Evolutionary conservation across 805 yeast genomes (phyloP).

Genomic region (Saturnispora serradocipensis): DNA sequence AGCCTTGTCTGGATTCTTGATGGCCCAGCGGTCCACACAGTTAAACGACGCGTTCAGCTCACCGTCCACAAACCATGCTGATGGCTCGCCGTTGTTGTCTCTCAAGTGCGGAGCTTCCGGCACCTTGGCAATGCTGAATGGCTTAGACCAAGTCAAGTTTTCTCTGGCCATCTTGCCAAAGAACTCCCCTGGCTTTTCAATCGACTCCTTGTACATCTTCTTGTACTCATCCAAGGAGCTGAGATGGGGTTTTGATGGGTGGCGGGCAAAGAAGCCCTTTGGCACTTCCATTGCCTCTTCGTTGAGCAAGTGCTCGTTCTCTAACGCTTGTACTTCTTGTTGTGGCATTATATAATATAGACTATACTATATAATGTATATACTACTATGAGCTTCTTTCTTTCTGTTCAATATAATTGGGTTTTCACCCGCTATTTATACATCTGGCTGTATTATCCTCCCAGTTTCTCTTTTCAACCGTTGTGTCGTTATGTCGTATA

Average conservation of each 20-base stretch:
- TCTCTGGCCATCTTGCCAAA: conserved; percentile 46
- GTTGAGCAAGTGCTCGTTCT: conserved; percentile 27
- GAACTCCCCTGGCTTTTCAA: conserved; percentile 44
- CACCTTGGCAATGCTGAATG: conserved; percentile 38
- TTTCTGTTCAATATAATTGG: not conserved
- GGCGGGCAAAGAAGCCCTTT: conserved; percentile 29
- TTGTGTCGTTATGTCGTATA: not conserved
- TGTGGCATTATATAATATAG: not conserved
- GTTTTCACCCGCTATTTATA: not conserved
- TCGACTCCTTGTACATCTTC: conserved; percentile 42
- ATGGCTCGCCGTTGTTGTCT: conserved; percentile 40
- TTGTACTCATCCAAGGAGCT: conserved; percentile 42
- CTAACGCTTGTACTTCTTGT: conserved; percentile 18
- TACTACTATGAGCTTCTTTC: not conserved
- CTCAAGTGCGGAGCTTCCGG: conserved; percentile 34
- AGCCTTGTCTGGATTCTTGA: conserved; percentile 56
- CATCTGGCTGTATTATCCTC: not conserved
- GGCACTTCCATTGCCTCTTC: conserved; percentile 26
- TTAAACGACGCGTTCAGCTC: conserved; percentile 73
- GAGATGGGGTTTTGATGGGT: conserved; percentile 40
- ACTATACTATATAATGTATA: not conserved
- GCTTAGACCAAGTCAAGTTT: conserved; percentile 42
- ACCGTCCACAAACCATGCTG: conserved; percentile 76
- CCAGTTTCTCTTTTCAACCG: not conserved
- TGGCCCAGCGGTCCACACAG: conserved; percentile 77